Base-by-base conservation (phyloP, 2,329 filamentous ascomycete species). In the Fusarium oxysporum region DNA sequence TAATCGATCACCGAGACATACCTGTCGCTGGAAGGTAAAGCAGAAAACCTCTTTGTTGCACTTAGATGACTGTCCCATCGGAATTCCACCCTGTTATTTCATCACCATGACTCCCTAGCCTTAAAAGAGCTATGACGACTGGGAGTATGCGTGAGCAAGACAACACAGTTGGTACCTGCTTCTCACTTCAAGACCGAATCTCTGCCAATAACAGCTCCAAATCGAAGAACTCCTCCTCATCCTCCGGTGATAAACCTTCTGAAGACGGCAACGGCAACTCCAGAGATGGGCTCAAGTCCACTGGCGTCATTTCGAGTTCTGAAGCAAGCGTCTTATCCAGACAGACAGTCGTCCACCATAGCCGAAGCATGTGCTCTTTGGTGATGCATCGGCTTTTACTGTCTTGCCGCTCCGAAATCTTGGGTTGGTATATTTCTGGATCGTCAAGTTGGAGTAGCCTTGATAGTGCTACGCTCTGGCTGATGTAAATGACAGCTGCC, bases 371-470 rank as follows among this genome's bases (percentile, higher is more conserved):
- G 6, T 62, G 59, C n/a, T 40, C 59, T 19, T 5, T 40, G 3
- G 2, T 3, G 5, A 41, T 12, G 2, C 0, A 0, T 9, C 6
- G 32, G 14, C 4, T 10, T 11, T 33, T 8, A 0, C 12, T 6
- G 5, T 13, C 33, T 28, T 13, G 19, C n/a, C 8, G 3, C 1
- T 6, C 25, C 1, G 8, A 5, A 3, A 6, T 14, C 1, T 3
- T 0, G 1, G 6, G 2, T 7, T 11, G 2, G 5, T 28, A 25
- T 8, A 41, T 25, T 4, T 32, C 4, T 5, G 10, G 9, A 4
- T 32, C 21, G 6, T 47, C 53, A 19, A 59, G 25, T 1, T 40
- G 41, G 0, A 59, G 25, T 2, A 62, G 4, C 6, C 35, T 47
- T 6, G 53, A 21, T 6, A 62, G 3, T 14, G 41, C 12, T 12